Conservation (phyloP, 768 basidiomycete genomes). For the Mycena indigotica region DNA sequence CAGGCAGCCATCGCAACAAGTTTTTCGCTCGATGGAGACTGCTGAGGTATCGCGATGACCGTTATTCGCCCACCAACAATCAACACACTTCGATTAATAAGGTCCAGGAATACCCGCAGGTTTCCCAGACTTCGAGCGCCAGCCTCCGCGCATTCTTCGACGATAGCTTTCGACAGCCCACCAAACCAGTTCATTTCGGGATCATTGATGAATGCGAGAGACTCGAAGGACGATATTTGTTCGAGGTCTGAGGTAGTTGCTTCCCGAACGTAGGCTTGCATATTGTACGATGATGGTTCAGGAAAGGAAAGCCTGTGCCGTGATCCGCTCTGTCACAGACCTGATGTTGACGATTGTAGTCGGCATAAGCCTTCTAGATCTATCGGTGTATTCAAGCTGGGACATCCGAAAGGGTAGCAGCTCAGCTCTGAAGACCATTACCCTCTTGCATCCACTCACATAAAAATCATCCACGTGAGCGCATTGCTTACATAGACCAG, state of each 20-base stretch:
- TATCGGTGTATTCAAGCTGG: too few species aligned
- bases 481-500: not conserved
- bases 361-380: too few species aligned
- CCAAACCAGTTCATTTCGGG: slow-evolving; percentile 19
- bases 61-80: slow-evolving; percentile 7
- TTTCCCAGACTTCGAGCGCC: slow-evolving; percentile 4
- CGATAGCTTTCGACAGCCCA: slow-evolving; percentile 5
- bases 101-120: slow-evolving; percentile 7
- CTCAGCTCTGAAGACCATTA: too few species aligned
- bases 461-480: too few species aligned
- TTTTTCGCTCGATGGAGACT: not conserved
- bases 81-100: slow-evolving; percentile 3
- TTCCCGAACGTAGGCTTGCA: slow-evolving; percentile 9
- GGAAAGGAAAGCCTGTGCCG: too few species aligned
- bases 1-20: slow-evolving; percentile 9
- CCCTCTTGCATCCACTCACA: too few species aligned
- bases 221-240: slow-evolving; percentile 2
- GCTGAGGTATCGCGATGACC: slow-evolving; percentile 3
- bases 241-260: slow-evolving; percentile 4
- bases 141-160: not conserved
- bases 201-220: slow-evolving; percentile 8
- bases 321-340: too few species aligned
- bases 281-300: too few species aligned
- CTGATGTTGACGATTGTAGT: too few species aligned
- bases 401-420: too few species aligned